Evolutionary conservation across 768 basidiomycete genomes (phyloP).

Genomic region (Tulasnella sp.): DNA sequence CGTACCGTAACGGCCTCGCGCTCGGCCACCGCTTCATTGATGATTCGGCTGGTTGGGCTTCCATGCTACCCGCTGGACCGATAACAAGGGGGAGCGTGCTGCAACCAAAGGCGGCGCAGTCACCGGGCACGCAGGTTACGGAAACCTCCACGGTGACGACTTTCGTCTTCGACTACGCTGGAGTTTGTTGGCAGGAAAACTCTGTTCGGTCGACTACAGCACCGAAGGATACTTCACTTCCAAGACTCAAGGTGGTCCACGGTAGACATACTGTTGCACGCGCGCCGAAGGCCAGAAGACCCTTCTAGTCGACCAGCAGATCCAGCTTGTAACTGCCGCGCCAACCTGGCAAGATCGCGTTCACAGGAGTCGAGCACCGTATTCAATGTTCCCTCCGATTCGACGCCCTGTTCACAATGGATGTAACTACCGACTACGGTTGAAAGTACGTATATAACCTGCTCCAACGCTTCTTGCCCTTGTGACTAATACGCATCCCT

Average conservation of each 20-base stretch:
- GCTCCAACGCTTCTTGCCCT: too few species aligned
- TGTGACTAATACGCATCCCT: too few species aligned
- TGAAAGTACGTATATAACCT: too few species aligned
- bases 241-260: slow-evolving; percentile 63
- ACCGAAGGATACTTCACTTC: slow-evolving; percentile 71
- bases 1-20: slow-evolving; percentile 83
- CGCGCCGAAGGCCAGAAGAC: slow-evolving; percentile 98
- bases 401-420: slow-evolving; percentile 72
- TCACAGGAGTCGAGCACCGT: slow-evolving; percentile 83
- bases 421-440: slow-evolving; percentile 75
- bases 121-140: slow-evolving; percentile 86
- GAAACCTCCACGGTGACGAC: slow-evolving; percentile 90
- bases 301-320: slow-evolving; percentile 64
- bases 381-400: slow-evolving; percentile 55
- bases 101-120: slow-evolving; percentile 83
- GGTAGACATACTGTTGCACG: slow-evolving; percentile 95
- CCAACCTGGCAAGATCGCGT: slow-evolving; percentile 58
- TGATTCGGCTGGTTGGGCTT: slow-evolving; percentile 72
- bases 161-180: slow-evolving; percentile 95
- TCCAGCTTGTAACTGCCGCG: slow-evolving; percentile 74
- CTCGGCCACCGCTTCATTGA: slow-evolving; percentile 82
- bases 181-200: slow-evolving; percentile 93
- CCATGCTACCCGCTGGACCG: slow-evolving; percentile 91
- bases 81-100: slow-evolving; percentile 72
- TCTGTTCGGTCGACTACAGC: slow-evolving; percentile 83